Evolutionary conservation across 805 yeast genomes (phyloP).

Genomic region (Suhomyces kilbournensis): DNA sequence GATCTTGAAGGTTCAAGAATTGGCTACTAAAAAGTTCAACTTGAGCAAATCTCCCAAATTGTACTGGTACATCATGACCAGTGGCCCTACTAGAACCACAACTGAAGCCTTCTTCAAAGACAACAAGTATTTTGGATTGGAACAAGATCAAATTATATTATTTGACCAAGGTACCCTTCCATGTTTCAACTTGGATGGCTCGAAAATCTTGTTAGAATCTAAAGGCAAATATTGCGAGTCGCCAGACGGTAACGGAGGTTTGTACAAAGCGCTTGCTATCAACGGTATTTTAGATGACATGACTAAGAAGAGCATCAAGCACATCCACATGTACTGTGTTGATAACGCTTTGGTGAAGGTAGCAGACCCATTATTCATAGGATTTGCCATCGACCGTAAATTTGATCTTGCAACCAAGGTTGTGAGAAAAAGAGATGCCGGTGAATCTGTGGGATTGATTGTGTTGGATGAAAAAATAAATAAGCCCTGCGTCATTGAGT

Average conservation of each 20-base stretch:
- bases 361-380: slow-evolving; percentile 89
- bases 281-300: slow-evolving; percentile 70
- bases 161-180: slow-evolving; percentile 97
- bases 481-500: slow-evolving; percentile 89
- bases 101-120: slow-evolving; percentile 70
- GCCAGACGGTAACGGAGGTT: slow-evolving; percentile 98
- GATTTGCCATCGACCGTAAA: slow-evolving; percentile 68
- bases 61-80: slow-evolving; percentile 94
- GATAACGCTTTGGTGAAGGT: slow-evolving; percentile 89
- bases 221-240: slow-evolving; percentile 64
- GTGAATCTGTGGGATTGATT: slow-evolving; percentile 88
- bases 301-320: slow-evolving; percentile 65
- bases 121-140: slow-evolving; percentile 70
- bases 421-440: slow-evolving; percentile 85
- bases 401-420: slow-evolving; percentile 88
- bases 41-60: slow-evolving; percentile 32
- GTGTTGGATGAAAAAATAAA: slow-evolving; percentile 58
- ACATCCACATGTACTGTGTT: slow-evolving; percentile 95
- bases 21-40: slow-evolving; percentile 41
- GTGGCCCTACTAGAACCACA: slow-evolving; percentile 73
- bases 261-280: slow-evolving; percentile 75
- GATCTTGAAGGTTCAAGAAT: slow-evolving; percentile 56
- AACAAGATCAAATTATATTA: slow-evolving; percentile 57
- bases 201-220: slow-evolving; percentile 61
- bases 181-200: slow-evolving; percentile 71